Evolutionary conservation across 352 stramenopile genomes (phyloP).

Genomic region (Phytophthora sp.): DNA sequence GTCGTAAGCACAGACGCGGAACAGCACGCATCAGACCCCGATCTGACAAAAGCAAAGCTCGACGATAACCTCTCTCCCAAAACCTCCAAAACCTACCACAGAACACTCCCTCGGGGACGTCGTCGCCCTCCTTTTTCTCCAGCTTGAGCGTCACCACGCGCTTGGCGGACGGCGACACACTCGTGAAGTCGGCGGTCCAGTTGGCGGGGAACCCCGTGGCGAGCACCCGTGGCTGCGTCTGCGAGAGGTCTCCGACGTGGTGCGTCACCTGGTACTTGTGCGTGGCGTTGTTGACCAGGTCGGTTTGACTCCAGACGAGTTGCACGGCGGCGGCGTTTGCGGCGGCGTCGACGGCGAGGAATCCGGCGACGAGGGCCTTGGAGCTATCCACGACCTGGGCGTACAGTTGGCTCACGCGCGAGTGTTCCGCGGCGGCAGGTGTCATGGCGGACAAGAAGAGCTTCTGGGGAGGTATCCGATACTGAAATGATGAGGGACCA

Average conservation of each 20-base stretch:
- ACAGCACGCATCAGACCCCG: too few relatives aligned
- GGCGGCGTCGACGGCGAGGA: conserved; percentile 34
- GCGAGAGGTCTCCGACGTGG: conserved; percentile 39
- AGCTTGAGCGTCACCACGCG: conserved; percentile 68
- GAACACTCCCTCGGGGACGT: conserved; percentile 52
- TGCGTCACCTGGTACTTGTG: conserved; percentile 65
- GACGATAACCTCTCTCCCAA: too few relatives aligned
- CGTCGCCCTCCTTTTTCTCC: conserved; percentile 48
- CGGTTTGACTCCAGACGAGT: conserved; percentile 65
- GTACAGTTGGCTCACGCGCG: conserved; percentile 53
- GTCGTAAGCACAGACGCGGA: background rate
- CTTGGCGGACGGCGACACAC: conserved; percentile 58
- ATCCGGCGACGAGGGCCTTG: conserved; percentile 57
- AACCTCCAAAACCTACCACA: conserved; percentile 23
- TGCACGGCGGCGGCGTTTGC: conserved; percentile 42
- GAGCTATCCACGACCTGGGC: conserved; percentile 48
- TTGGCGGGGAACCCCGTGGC: conserved; percentile 40
- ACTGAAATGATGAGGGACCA: too few relatives aligned
- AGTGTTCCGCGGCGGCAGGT: conserved; percentile 15
- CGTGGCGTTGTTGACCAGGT: conserved; percentile 60
- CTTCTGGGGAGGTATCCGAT: too few relatives aligned
- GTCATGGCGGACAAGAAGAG: too few relatives aligned
- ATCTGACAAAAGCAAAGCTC: too few relatives aligned
- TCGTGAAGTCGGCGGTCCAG: conserved; percentile 51
- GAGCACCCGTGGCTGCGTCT: conserved; percentile 30